Evolutionary conservation across 2,329 filamentous ascomycete genomes (phyloP).

Genomic region (Neurospora crassa): DNA sequence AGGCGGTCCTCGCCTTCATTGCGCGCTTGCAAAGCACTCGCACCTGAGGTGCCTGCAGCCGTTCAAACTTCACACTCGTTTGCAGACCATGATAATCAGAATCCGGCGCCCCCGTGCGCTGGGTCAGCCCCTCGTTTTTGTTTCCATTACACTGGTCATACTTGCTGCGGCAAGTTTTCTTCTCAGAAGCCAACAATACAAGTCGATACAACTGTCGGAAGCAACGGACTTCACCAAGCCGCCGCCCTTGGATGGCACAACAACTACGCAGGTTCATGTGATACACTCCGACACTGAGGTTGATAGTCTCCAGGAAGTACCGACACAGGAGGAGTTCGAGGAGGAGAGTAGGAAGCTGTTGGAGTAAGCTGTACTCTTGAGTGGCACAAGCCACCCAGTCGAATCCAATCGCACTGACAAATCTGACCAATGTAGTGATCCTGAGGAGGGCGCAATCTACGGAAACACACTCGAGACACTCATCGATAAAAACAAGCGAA

Average conservation of each 20-base stretch:
- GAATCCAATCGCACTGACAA: not conserved
- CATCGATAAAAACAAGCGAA: slow-evolving; percentile 26
- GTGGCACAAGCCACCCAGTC: not conserved
- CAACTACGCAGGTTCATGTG: not conserved
- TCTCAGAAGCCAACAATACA: not conserved
- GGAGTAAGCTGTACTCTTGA: slow-evolving; percentile 19
- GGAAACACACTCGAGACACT: slow-evolving; percentile 44
- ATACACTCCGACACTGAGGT: not conserved
- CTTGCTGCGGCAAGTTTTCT: not conserved
- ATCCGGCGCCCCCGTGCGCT: not conserved
- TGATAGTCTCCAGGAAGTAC: slow-evolving; percentile 1
- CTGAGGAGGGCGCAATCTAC: slow-evolving; percentile 43
- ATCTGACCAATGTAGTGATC: slow-evolving; percentile 24
- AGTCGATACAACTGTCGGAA: not conserved
- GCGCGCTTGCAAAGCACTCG: not conserved
- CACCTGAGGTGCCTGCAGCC: not conserved
- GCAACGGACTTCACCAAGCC: not conserved
- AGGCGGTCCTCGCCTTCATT: not conserved
- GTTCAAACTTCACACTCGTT: not conserved
- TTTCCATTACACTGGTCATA: not conserved
- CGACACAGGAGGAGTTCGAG: slow-evolving; percentile 24
- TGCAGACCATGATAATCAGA: not conserved
- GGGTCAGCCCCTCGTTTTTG: not conserved
- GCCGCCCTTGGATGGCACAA: not conserved
- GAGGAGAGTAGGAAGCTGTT: slow-evolving; percentile 30